Evolutionary conservation across 225 moss, liverwort and hornwort species (phyloP).

Genomic region (Climacium dendroides): DNA sequence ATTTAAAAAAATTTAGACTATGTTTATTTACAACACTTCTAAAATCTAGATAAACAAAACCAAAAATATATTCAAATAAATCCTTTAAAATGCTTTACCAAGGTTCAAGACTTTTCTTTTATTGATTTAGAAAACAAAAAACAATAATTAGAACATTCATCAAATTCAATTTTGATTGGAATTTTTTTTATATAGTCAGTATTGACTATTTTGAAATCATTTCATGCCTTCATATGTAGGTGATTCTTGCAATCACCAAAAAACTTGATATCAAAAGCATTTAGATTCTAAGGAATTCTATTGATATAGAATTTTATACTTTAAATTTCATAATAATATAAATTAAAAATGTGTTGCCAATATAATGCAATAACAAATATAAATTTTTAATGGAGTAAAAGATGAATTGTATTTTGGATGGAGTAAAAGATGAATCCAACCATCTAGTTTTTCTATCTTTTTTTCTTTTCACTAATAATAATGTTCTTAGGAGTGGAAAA

Average conservation of each 20-base stretch:
- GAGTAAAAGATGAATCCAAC: background rate
- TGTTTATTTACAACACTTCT: background rate
- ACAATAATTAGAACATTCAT: background rate
- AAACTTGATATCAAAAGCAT: too few species aligned
- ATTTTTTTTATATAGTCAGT: too few species aligned
- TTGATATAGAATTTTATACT: background rate
- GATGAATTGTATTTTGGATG: background rate
- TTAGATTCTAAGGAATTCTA: background rate
- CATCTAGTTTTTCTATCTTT: background rate
- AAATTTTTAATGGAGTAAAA: background rate
- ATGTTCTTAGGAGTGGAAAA: too few species aligned
- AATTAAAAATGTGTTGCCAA: background rate
- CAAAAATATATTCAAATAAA: too few species aligned
- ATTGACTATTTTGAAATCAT: background rate
- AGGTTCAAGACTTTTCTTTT: background rate
- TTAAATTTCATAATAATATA: background rate
- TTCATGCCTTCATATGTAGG: background rate
- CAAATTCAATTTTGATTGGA: background rate
- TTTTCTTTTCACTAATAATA: background rate
- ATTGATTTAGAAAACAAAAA: background rate
- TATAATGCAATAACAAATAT: background rate
- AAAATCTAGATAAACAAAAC: background rate
- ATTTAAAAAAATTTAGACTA: background rate
- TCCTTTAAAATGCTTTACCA: background rate
- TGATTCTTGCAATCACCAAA: background rate